Percentiles rank a stretch among this genome's conserved stretches.
Conservation (phyloP, 352 stramenopile genomes). For the Globisporangium alternatum region DNA sequence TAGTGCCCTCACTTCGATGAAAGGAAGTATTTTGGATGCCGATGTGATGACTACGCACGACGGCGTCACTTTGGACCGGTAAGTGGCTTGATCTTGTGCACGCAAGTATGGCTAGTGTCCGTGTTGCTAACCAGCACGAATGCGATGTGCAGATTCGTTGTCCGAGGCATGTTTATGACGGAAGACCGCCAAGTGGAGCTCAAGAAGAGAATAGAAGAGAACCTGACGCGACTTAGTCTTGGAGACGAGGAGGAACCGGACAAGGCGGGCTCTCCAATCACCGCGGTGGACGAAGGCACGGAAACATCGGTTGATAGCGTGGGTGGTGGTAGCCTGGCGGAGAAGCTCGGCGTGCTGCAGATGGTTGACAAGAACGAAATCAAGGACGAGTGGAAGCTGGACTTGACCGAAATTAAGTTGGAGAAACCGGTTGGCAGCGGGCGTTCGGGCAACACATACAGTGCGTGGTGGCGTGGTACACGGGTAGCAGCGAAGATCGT, state of each 20-base stretch:
- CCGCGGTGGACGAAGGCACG: conserved; percentile 6
- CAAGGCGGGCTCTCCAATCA: conserved; percentile 7
- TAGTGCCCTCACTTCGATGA: conserved; percentile 75
- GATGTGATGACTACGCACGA: conserved; percentile 87
- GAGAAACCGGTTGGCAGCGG: conserved; percentile 66
- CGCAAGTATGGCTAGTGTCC: not conserved
- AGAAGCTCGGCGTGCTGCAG: conserved; percentile 68
- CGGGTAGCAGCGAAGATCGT: conserved; percentile 79
- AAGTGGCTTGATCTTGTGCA: not conserved
- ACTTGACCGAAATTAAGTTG: conserved; percentile 69
- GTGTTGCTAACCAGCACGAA: not conserved
- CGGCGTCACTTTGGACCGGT: conserved; percentile 68
- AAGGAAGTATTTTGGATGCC: conserved; percentile 83
- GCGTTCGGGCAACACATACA: conserved; percentile 78
- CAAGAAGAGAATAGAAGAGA: conserved; percentile 69
- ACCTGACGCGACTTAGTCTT: conserved; percentile 60
- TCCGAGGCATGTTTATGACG: conserved; percentile 79
- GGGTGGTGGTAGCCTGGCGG: conserved; percentile 40
- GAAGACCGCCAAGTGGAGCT: conserved; percentile 73
- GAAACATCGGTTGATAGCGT: conserved; percentile 24
- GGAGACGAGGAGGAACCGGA: conserved; percentile 34
- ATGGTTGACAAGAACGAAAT: conserved; percentile 88
- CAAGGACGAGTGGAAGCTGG: conserved; percentile 79
- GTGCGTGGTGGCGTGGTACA: conserved; percentile 75
- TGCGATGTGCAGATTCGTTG: conserved; percentile 54